A percentile compares a stretch with the other conserved stretches of the same genome.
Evolutionary conservation across 2,329 filamentous ascomycete species (phyloP).

Genomic region (Parafenestella ontariensis): DNA sequence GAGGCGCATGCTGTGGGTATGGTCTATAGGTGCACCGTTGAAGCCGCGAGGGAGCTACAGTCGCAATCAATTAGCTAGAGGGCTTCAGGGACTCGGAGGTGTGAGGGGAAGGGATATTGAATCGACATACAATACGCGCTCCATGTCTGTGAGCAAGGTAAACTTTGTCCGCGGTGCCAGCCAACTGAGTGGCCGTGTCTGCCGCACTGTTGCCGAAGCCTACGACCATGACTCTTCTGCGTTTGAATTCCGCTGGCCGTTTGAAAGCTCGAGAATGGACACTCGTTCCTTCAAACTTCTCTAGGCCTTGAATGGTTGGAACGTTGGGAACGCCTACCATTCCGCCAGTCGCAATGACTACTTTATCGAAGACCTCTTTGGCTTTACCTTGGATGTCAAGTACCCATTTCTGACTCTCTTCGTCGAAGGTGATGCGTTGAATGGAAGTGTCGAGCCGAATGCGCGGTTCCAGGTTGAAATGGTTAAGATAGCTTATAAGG

Average conservation of each 20-base stretch:
- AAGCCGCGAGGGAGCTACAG: constrained; percentile 22
- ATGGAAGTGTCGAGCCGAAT: constrained; percentile 22
- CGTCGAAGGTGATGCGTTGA: constrained; percentile 16
- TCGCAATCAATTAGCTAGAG: neutral
- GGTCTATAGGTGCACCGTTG: constrained; percentile 23
- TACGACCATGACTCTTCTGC: constrained; percentile 31
- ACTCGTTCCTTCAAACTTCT: constrained; percentile 21
- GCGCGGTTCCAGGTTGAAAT: constrained; percentile 23
- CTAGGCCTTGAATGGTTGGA: constrained; percentile 22
- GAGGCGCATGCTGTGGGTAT: constrained; percentile 20
- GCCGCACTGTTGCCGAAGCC: constrained; percentile 36
- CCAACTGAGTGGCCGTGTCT: constrained; percentile 31
- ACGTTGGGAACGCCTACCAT: constrained; percentile 22
- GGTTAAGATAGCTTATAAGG: constrained; percentile 19
- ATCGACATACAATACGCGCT: constrained; percentile 18
- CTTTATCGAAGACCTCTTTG: constrained; percentile 25
- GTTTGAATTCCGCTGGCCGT: constrained; percentile 13
- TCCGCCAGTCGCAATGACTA: constrained; percentile 29
- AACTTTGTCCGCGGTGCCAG: constrained; percentile 23
- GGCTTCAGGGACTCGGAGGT: neutral
- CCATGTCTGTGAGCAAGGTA: constrained; percentile 36
- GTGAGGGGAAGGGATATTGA: neutral
- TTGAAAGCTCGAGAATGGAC: constrained; percentile 25
- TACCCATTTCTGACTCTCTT: constrained; percentile 19
- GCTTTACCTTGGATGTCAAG: constrained; percentile 8